A percentile compares a stretch with the other conserved stretches of the same genome.
Conservation (phyloP, 176 grass and related monocot species). For the Phyllostachys edulis region DNA sequence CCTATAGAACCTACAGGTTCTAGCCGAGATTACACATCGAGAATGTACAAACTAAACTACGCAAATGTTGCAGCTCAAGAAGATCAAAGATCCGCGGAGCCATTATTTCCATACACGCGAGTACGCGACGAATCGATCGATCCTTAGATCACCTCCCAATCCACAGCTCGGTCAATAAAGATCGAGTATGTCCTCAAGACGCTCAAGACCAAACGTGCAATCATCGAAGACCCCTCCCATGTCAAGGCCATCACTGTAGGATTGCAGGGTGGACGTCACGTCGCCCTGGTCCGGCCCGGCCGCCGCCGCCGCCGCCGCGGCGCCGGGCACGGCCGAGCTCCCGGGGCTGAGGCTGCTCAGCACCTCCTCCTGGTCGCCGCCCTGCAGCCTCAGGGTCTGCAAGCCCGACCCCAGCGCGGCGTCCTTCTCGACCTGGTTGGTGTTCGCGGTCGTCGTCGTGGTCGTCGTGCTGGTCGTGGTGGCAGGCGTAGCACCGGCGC, state of each 20-base stretch:
- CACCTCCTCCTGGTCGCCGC: slow-evolving; percentile 55
- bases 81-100: neutral
- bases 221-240: neutral
- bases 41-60: slow-evolving; percentile 22
- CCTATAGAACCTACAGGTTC: neutral
- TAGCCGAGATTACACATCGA: neutral
- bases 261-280: slow-evolving; percentile 54
- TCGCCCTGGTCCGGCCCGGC: slow-evolving; percentile 50
- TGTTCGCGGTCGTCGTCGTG: slow-evolving; percentile 27
- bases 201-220: slow-evolving; percentile 8
- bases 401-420: neutral
- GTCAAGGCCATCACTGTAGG: neutral
- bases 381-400: slow-evolving; percentile 35
- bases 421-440: neutral
- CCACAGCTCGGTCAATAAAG: neutral
- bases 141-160: neutral
- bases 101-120: slow-evolving; percentile 17
- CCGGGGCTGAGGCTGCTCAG: slow-evolving; percentile 60
- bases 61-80: neutral
- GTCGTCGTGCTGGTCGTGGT: slow-evolving; percentile 17
- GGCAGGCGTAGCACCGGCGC: neutral
- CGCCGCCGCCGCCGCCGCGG: neutral
- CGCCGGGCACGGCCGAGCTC: slow-evolving; percentile 15
- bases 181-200: slow-evolving; percentile 8
- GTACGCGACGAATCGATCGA: neutral